Evolutionary conservation across 495 filamentous ascomycete species (phyloP).

Genomic region (Penicillium turbatum): DNA sequence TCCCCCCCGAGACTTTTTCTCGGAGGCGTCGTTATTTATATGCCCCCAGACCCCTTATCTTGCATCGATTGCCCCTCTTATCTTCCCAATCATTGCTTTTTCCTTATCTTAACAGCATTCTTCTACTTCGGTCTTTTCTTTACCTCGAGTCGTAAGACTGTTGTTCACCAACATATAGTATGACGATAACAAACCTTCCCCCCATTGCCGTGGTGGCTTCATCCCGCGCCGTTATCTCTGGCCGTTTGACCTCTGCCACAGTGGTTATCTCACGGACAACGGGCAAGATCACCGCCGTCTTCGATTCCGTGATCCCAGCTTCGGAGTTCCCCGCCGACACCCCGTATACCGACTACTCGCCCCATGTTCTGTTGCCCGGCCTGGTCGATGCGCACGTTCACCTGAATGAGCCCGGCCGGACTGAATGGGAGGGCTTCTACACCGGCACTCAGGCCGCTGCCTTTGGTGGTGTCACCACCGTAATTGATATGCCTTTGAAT

Average conservation of each 20-base stretch:
- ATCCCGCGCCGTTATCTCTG: constrained; percentile 67
- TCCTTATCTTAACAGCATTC: constrained; percentile 6
- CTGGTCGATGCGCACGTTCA: constrained; percentile 97
- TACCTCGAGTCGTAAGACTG: not conserved
- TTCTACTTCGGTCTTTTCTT: not conserved
- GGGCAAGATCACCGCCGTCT: constrained; percentile 80
- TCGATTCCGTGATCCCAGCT: constrained; percentile 65
- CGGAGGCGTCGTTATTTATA: constrained; percentile 25
- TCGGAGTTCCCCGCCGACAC: constrained; percentile 67
- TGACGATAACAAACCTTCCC: constrained; percentile 34
- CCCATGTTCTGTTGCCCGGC: constrained; percentile 83
- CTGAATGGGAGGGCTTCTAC: constrained; percentile 98
- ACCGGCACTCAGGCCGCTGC: constrained; percentile 91
- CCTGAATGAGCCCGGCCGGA: constrained; percentile 93
- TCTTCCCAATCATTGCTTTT: constrained; percentile 3
- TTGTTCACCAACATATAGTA: constrained; percentile 5
- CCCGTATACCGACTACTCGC: constrained; percentile 78
- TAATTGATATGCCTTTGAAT: constrained; percentile 97
- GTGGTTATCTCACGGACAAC: constrained; percentile 72
- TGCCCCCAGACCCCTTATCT: constrained; percentile 7
- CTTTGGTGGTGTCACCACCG: constrained; percentile 95
- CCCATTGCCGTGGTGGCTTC: constrained; percentile 74
- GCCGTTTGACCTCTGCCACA: constrained; percentile 68
- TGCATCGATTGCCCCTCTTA: constrained; percentile 7
- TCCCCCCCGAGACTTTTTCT: not conserved